phyloP scores from a whole-genome alignment of 2,329 filamentous ascomycete species.

The Talaromyces sp. region DNA sequence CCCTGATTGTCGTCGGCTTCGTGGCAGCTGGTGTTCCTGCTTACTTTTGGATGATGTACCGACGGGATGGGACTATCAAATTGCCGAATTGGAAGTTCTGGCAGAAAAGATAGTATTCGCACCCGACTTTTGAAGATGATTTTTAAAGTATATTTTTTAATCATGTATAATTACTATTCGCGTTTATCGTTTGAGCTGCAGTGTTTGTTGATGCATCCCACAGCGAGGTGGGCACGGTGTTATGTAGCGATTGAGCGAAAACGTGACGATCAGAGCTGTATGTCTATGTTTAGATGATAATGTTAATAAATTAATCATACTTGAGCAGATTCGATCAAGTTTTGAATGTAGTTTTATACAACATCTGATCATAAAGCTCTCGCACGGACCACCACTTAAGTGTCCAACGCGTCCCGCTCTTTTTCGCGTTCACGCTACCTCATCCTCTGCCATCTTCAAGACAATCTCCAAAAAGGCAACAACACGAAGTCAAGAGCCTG shows the following conservation, averaged over 20 bases:
- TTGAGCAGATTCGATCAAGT: neutral
- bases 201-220: slow-evolving; percentile 7
- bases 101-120: slow-evolving; percentile 29
- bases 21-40: slow-evolving; percentile 79
- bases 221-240: slow-evolving; percentile 7
- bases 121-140: no score
- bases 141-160: neutral
- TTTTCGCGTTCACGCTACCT: neutral
- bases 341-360: neutral
- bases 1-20: slow-evolving; percentile 79
- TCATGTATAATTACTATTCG: slow-evolving; percentile 3
- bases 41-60: slow-evolving; percentile 80
- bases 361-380: neutral
- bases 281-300: neutral
- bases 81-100: slow-evolving; percentile 44
- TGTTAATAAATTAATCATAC: neutral
- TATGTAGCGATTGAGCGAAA: slow-evolving; percentile 7
- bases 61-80: slow-evolving; percentile 50
- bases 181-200: neutral
- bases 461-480: neutral
- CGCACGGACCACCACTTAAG: slow-evolving; percentile 8
- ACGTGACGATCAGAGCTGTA: neutral
- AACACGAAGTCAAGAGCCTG: neutral
- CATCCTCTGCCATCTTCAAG: neutral
- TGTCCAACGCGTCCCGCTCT: neutral